phyloP scores from a whole-genome alignment of 2,329 filamentous ascomycete genomes.

The Venturia effusa region DNA sequence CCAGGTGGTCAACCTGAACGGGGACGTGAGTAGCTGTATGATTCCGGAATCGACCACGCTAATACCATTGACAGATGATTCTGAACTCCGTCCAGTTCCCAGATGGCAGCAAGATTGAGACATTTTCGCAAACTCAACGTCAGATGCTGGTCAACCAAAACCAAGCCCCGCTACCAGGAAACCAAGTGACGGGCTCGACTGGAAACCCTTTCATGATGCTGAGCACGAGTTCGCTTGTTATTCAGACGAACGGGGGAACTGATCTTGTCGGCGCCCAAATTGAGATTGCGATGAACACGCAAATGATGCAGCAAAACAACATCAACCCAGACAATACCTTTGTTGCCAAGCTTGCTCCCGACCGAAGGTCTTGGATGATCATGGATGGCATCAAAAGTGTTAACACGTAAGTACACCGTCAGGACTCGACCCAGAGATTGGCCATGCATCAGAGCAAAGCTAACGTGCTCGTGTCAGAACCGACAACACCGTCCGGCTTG shows the following conservation, averaged over 20 bases:
- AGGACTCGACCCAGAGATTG: not conserved
- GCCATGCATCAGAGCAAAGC: not conserved
- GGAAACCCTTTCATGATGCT: constrained; percentile 27
- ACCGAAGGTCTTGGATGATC: constrained; percentile 28
- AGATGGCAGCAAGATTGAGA: constrained; percentile 26
- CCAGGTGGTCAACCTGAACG: constrained; percentile 29
- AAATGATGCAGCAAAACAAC: constrained; percentile 20
- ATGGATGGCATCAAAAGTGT: constrained; percentile 26
- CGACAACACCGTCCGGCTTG: constrained; percentile 26
- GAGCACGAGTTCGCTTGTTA: constrained; percentile 22
- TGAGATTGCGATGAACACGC: constrained; percentile 23
- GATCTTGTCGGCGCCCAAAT: constrained; percentile 27
- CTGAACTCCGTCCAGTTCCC: constrained; percentile 27
- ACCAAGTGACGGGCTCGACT: constrained; percentile 26
- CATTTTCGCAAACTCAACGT: constrained; percentile 27
- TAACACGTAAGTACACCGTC: constrained; percentile 18
- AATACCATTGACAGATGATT: constrained; percentile 19
- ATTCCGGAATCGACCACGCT: not conserved
- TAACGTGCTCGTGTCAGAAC: constrained; percentile 16
- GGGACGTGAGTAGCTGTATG: constrained; percentile 21
- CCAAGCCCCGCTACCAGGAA: constrained; percentile 22
- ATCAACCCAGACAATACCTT: constrained; percentile 26
- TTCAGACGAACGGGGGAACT: constrained; percentile 26
- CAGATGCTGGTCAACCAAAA: constrained; percentile 31
- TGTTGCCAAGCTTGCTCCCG: constrained; percentile 26